These are phyloP conservation scores for Babesia microti DNA, from an alignment of 169 alveolate species.

Conservation along the genomic window DNA sequence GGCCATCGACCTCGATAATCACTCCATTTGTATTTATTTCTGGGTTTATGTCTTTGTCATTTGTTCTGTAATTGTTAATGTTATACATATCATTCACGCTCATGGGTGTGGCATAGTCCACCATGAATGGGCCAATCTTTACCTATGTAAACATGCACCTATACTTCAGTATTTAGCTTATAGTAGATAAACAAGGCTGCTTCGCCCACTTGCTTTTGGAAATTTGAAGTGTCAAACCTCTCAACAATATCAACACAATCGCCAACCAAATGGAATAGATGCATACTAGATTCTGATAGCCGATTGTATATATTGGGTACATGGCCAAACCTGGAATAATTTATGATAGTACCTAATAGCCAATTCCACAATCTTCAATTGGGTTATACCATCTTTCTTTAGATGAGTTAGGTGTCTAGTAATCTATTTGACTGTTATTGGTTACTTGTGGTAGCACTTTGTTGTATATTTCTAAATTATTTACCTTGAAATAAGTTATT, in stretches of 20 bases:
- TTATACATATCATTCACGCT: slow-evolving; percentile 3
- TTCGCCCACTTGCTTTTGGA: slow-evolving; percentile 14
- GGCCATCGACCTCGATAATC: neutral
- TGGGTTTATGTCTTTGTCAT: no score
- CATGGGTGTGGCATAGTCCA: slow-evolving; percentile 12
- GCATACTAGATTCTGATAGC: slow-evolving; percentile 1
- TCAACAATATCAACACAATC: slow-evolving; percentile 4
- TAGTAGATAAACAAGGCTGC: slow-evolving; percentile 17
- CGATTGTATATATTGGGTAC: slow-evolving; percentile 22
- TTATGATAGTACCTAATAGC: slow-evolving; percentile 11
- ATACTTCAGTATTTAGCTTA: slow-evolving; percentile 13
- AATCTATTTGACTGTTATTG: neutral
- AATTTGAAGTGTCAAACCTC: neutral
- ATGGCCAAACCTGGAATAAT: slow-evolving; percentile 5
- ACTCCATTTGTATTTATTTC: no score
- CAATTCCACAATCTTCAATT: slow-evolving; percentile 21
- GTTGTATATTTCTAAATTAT: slow-evolving; percentile 1
- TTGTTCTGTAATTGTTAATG: no score
- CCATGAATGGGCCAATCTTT: slow-evolving; percentile 15
- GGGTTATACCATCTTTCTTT: slow-evolving; percentile 17
- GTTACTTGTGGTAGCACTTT: neutral
- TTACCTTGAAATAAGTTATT: slow-evolving; percentile 1
- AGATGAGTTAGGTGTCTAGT: slow-evolving; percentile 1
- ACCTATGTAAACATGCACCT: slow-evolving; percentile 2
- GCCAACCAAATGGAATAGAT: neutral